These are phyloP conservation scores for Cicer judaicum DNA, from an alignment of 306 rosid species.

Conservation along the genomic window DNA sequence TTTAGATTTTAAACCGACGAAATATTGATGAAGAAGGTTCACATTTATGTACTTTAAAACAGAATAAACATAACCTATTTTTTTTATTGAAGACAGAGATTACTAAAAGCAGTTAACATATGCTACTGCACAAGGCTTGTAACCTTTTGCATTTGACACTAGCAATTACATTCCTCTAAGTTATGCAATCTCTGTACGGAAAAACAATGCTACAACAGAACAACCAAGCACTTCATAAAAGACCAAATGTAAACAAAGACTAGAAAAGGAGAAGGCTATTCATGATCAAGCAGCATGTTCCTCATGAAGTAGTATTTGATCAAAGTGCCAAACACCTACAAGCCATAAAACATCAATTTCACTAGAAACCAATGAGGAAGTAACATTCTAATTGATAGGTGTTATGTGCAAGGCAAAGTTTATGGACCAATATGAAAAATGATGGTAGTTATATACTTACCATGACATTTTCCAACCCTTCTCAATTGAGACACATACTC, in stretches of 20 bases:
- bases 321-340: constrained; percentile 70
- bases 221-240: constrained; percentile 35
- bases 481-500: constrained; percentile 60
- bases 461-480: constrained; percentile 62
- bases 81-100: constrained; percentile 16
- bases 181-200: constrained; percentile 25
- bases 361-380: constrained; percentile 13
- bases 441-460: constrained; percentile 42
- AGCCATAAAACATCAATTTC: constrained; percentile 35
- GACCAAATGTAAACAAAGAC: neutral
- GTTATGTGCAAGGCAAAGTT: neutral
- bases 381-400: neutral
- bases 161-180: neutral
- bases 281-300: constrained; percentile 44
- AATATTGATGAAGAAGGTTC: neutral
- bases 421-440: neutral
- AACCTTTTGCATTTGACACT: constrained; percentile 35
- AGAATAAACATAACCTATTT: neutral
- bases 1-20: too few species aligned
- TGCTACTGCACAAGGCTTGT: constrained; percentile 26
- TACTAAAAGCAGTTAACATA: constrained; percentile 19
- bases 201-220: constrained; percentile 31
- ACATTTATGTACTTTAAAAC: neutral
- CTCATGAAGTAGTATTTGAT: constrained; percentile 56
- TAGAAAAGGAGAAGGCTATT: constrained; percentile 1